Evolutionary conservation across 169 alveolate genomes (phyloP).

Genomic region (Plasmodium sp.): DNA sequence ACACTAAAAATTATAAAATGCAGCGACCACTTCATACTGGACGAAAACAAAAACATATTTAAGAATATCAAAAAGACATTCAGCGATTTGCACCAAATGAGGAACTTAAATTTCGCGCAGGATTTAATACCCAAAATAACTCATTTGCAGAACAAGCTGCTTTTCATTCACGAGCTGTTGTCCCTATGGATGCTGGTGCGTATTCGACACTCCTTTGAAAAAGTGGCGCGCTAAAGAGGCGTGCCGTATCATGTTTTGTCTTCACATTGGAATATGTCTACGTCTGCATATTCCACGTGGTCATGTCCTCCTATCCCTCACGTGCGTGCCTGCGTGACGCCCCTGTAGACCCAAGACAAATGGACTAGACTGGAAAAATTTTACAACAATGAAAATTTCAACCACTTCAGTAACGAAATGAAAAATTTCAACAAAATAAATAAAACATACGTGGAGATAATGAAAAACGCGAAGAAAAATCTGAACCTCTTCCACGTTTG

Average conservation of each 20-base stretch:
- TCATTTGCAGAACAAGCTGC: slow-evolving; percentile 45
- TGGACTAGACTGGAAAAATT: slow-evolving; percentile 45
- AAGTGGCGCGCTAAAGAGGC: neutral
- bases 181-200: slow-evolving; percentile 42
- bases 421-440: slow-evolving; percentile 66
- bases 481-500: slow-evolving; percentile 29
- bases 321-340: neutral
- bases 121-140: slow-evolving; percentile 70
- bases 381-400: slow-evolving; percentile 50
- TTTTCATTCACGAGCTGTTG: slow-evolving; percentile 39
- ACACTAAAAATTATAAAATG: slow-evolving; percentile 54
- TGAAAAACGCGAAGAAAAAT: slow-evolving; percentile 68
- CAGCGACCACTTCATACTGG: slow-evolving; percentile 40
- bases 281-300: neutral
- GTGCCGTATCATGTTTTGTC: neutral
- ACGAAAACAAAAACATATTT: slow-evolving; percentile 40
- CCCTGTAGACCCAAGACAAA: slow-evolving; percentile 27
- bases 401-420: slow-evolving; percentile 60
- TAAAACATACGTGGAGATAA: slow-evolving; percentile 64
- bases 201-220: neutral
- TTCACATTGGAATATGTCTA: neutral
- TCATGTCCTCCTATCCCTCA: neutral
- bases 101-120: slow-evolving; percentile 52
- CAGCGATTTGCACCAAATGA: slow-evolving; percentile 52
- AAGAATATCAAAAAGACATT: slow-evolving; percentile 65